phyloP scores from a whole-genome alignment of 2,329 filamentous ascomycete species.

The Chaetomium strumarium region DNA sequence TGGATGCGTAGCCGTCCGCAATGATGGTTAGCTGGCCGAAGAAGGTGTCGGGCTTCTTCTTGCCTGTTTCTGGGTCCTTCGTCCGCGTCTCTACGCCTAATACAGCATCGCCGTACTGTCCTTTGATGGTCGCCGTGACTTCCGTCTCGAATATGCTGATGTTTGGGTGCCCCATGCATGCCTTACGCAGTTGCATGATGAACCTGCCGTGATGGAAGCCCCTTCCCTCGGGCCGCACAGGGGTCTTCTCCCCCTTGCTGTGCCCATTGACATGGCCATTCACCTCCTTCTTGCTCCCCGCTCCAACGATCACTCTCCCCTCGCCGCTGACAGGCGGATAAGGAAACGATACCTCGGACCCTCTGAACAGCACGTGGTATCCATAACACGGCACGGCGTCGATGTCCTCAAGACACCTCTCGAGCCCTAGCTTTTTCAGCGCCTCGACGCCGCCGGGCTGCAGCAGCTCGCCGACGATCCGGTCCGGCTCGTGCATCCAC shows the following conservation, averaged over 20 bases:
- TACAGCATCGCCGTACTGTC: conserved; percentile 62
- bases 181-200: conserved; percentile 71
- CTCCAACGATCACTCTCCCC: conserved; percentile 32
- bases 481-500: conserved; percentile 85
- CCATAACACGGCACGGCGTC: conserved; percentile 78
- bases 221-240: conserved; percentile 61
- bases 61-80: conserved; percentile 47
- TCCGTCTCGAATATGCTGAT: conserved; percentile 90
- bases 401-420: conserved; percentile 79
- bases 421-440: conserved; percentile 72
- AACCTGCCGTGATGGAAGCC: conserved; percentile 94
- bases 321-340: conserved; percentile 62
- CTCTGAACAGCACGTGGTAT: conserved; percentile 82
- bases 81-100: conserved; percentile 77
- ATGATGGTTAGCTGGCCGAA: conserved; percentile 85
- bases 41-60: conserved; percentile 65
- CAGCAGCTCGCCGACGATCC: conserved; percentile 91
- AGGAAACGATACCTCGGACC: conserved; percentile 64
- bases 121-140: conserved; percentile 67
- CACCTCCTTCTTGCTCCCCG: conserved; percentile 5
- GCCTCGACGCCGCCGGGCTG: conserved; percentile 87
- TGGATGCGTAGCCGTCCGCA: conserved; percentile 87
- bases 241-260: conserved; percentile 11
- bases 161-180: conserved; percentile 69
- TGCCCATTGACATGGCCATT: conserved; percentile 14